These are phyloP conservation scores for Zoysia matrella DNA, from an alignment of 202 grass and related monocot genomes.

Conservation along the genomic window DNA sequence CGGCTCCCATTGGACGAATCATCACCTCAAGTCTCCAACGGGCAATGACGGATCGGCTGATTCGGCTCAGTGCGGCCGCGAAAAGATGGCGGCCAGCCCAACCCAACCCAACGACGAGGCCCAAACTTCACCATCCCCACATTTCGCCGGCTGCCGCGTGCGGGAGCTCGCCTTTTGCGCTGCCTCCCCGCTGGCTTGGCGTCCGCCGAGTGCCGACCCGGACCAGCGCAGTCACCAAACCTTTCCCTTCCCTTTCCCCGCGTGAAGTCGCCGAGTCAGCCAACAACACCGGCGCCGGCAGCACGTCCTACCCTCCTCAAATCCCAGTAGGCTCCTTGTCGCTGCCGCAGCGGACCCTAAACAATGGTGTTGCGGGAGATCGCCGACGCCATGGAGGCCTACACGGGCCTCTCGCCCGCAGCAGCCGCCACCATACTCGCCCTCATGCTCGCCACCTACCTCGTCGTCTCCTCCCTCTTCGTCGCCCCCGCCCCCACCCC, in stretches of 20 bases:
- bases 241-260: not conserved
- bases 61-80: too few relatives aligned
- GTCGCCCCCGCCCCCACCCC: conserved; percentile 48
- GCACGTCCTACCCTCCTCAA: not conserved
- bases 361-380: conserved; percentile 52
- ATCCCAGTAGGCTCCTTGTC: not conserved
- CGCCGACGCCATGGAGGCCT: conserved; percentile 58
- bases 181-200: conserved; percentile 9
- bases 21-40: too few relatives aligned
- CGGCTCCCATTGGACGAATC: too few relatives aligned
- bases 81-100: too few relatives aligned
- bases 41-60: too few relatives aligned
- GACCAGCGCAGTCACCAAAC: not conserved
- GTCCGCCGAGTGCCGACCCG: not conserved
- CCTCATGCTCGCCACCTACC: conserved; percentile 81
- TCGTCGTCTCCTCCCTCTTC: conserved; percentile 80
- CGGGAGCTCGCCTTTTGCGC: not conserved
- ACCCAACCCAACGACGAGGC: too few relatives aligned
- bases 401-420: conserved; percentile 81
- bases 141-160: conserved; percentile 8
- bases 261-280: conserved; percentile 19
- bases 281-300: conserved; percentile 32
- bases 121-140: too few relatives aligned
- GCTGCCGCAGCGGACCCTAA: conserved; percentile 12
- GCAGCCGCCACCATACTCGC: conserved; percentile 83